phyloP scores from a whole-genome alignment of 2,329 filamentous ascomycete genomes.

The Rhinocladiella mackenziei region DNA sequence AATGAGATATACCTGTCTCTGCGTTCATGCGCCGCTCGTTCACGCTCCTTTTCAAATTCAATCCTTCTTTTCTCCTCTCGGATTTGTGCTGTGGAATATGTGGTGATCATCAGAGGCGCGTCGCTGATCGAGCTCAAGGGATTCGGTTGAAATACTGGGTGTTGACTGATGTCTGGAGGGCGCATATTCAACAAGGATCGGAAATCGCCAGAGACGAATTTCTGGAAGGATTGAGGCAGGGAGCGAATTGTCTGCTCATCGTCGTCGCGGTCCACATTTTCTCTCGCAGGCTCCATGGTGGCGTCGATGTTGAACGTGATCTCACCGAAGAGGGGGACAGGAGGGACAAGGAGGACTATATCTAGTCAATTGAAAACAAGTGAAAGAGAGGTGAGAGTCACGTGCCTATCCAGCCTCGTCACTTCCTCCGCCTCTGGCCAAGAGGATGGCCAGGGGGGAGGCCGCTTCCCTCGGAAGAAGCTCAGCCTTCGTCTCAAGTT shows the following conservation, averaged over 20 bases:
- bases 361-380: slow-evolving; percentile 25
- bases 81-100: slow-evolving; percentile 20
- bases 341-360: too few relatives aligned
- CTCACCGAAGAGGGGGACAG: too few relatives aligned
- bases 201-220: slow-evolving; percentile 16
- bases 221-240: not conserved
- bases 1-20: too few relatives aligned
- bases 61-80: slow-evolving; percentile 13
- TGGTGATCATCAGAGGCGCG: slow-evolving; percentile 24
- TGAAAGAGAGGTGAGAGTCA: slow-evolving; percentile 8
- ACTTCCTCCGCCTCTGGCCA: slow-evolving; percentile 14
- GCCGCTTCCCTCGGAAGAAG: too few relatives aligned
- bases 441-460: too few relatives aligned
- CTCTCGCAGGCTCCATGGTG: slow-evolving; percentile 18
- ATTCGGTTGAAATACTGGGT: slow-evolving; percentile 21
- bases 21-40: too few relatives aligned
- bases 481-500: slow-evolving; percentile 17
- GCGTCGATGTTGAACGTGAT: slow-evolving; percentile 19
- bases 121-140: slow-evolving; percentile 18
- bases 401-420: slow-evolving; percentile 15
- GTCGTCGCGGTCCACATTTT: slow-evolving; percentile 12
- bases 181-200: slow-evolving; percentile 17
- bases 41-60: slow-evolving; percentile 11
- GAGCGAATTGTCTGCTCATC: slow-evolving; percentile 15
- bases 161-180: slow-evolving; percentile 23